phyloP scores from a whole-genome alignment of 2,329 filamentous ascomycete genomes.

The Fusarium sp. region DNA sequence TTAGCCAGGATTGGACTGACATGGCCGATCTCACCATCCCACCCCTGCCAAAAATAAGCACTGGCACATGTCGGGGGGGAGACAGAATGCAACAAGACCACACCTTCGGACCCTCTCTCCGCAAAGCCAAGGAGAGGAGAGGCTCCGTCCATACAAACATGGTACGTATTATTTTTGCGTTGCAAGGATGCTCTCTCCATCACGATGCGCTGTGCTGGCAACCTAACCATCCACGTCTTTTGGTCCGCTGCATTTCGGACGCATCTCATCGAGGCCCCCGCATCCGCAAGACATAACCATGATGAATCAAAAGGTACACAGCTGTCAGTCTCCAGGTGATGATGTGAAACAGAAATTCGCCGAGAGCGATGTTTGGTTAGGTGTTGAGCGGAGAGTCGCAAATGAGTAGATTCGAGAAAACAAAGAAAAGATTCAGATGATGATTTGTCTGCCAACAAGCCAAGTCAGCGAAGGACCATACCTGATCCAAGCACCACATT shows the following conservation, averaged over 20 bases:
- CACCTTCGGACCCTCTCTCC: conserved; percentile 41
- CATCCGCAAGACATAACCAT: conserved; percentile 19
- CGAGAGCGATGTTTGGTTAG: conserved; percentile 22
- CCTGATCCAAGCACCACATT: conserved; percentile 31
- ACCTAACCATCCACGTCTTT: conserved; percentile 26
- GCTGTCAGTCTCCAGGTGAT: conserved; percentile 18
- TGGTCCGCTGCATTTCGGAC: conserved; percentile 35
- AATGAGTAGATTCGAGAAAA: conserved; percentile 11
- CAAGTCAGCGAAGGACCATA: conserved; percentile 22
- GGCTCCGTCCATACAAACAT: conserved; percentile 10
- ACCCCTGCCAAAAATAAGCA: conserved; percentile 43
- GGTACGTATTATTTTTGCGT: conserved; percentile 17
- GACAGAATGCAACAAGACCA: conserved; percentile 32
- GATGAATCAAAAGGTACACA: conserved; percentile 45
- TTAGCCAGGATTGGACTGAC: conserved; percentile 27
- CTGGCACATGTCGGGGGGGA: conserved; percentile 26
- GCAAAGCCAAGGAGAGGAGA: conserved; percentile 21
- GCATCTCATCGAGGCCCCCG: conserved; percentile 35
- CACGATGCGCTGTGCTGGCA: conserved; percentile 41
- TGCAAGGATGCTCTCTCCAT: conserved; percentile 33
- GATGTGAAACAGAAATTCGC: conserved; percentile 16
- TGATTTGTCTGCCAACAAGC: not conserved
- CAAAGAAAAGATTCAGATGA: conserved; percentile 28
- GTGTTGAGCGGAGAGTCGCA: not conserved
- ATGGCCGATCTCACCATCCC: conserved; percentile 38